Evolutionary conservation across 2,329 filamentous ascomycete species (phyloP), one percentile per base, ranked within the genome.

Genomic region (Lecanicillium sp.): DNA sequence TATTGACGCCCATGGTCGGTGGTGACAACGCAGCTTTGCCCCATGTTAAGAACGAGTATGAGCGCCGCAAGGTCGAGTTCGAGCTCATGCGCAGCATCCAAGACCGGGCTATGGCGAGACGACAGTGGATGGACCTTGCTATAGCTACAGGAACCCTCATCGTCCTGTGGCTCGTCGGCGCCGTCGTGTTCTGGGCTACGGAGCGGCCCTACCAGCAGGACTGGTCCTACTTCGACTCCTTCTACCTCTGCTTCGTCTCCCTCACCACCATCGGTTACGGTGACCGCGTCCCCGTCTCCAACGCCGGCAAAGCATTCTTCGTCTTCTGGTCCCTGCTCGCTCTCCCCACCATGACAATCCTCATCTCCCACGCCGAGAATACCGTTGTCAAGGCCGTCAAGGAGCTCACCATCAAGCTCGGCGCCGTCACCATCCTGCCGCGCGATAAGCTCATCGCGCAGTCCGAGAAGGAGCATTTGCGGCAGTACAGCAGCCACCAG

Each of bases 301-400:
- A 90, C 54, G 77, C 83, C 0, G 88, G 87, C 1, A 83, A 87
- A 47, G 81, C 87, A 0, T 95, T 95, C 62, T 96, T 95, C 58
- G 87, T 96, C n/a, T 83, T 95, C 48, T 96, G 90, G 90, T 87
- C 84, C 12, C 65, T 96, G 1, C 75, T 95, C 21, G 89, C 90
- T 0, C 74, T 95, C 3, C 90, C 90, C 0, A 90, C 87, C 2
- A 90, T 90, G 77, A 95, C 90, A 0, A 83, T 95, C 15, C 75
- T 96, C 11, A 86, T 94, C 53, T 85, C 82, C 10, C 86, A 90
- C 55, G 86, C 93, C 51, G 87, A 86, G 20, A 86, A 94, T 58
- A 96, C 90, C 0, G 77, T 95, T 17, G 83, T 95, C 38, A 81
- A 78, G 56, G 65, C 68, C 4, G 64, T 84, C 47, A 69, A 72